These are phyloP conservation scores for Schizosaccharomyces pombe DNA, from an alignment of 805 yeast species.

Conservation along the genomic window DNA sequence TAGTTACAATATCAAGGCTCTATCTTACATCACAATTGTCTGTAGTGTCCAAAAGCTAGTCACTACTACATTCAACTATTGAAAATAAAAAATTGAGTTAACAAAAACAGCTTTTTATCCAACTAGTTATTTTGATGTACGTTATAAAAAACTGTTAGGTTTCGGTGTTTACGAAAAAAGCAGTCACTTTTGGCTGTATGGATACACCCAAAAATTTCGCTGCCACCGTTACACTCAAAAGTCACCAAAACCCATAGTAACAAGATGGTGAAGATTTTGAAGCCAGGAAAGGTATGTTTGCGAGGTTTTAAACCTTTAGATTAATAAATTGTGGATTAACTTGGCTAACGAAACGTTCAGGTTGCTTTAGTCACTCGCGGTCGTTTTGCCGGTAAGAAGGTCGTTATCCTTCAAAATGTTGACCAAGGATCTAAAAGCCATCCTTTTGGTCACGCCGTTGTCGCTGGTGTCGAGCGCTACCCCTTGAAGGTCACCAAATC, in stretches of 20 bases:
- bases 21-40: no score
- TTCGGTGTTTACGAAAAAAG: background rate
- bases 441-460: slow-evolving; percentile 98
- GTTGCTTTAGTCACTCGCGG: slow-evolving; percentile 97
- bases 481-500: slow-evolving; percentile 91
- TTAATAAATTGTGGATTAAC: slow-evolving; percentile 7
- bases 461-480: slow-evolving; percentile 96
- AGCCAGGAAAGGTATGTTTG: slow-evolving; percentile 4
- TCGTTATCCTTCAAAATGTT: slow-evolving; percentile 91
- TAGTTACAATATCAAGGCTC: no score
- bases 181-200: background rate
- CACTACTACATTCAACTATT: no score
- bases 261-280: slow-evolving; percentile 4
- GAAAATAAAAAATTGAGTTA: no score
- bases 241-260: background rate
- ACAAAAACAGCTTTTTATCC: no score
- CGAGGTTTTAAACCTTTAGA: background rate
- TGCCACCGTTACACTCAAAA: background rate
- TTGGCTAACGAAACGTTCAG: slow-evolving; percentile 6
- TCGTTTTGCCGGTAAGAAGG: slow-evolving; percentile 99
- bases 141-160: no score
- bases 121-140: no score
- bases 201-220: background rate
- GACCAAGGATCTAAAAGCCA: slow-evolving; percentile 97
- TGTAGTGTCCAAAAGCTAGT: no score